Evolutionary conservation across 305 asterid species (phyloP), one percentile per base, ranked within the genome.

Genomic region (Fraxinus albicans): DNA sequence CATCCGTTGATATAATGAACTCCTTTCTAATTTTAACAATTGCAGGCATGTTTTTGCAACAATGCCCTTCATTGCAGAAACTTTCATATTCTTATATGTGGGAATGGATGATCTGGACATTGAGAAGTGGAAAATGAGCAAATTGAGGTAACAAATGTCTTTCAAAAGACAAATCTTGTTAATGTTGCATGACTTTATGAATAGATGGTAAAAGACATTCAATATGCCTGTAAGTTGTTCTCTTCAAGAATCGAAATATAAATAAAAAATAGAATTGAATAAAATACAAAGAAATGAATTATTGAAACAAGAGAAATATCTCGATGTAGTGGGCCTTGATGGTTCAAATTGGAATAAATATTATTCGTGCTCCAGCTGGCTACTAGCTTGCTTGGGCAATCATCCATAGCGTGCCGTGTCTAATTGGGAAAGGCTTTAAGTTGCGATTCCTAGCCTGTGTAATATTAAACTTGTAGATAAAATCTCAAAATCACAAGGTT

Each of bases 81-180:
- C 38, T 35, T 35, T 35, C 5, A 94, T 95, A 89, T 95, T 95
- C 84, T 78, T 95, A 60, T 95, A 95, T 17, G 99, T 95, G 86
- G 99, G 99, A 60, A 95, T 94, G 97, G 98, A 95, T 84, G 97
- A 94, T 77, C 79, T 95, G 87, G 99, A 94, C 86, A 86, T 89
- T 23, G 91, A 90, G 88, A 95, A 95, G 86, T 95, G 98, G 99
- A 95, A 84, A 86, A 86, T 90, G 89, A 92, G 90, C 91, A 88
- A 90, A 86, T 60, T 93, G 86, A 90, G 93, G 98, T 95, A 85
- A 80, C 34, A 50, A 53, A 6, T 77, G 38, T 74, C 53, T 31
- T 42, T 47, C 55, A 38, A 33, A 38, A 34, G 36, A 38, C 12
- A 63, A 63, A 21, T 63, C 72, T 21, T 63, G 29, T 63, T 63